Percentiles rank a stretch among this genome's conserved stretches.
Conservation (phyloP, 208 protist genomes). For the Leishmania martiniquensis region DNA sequence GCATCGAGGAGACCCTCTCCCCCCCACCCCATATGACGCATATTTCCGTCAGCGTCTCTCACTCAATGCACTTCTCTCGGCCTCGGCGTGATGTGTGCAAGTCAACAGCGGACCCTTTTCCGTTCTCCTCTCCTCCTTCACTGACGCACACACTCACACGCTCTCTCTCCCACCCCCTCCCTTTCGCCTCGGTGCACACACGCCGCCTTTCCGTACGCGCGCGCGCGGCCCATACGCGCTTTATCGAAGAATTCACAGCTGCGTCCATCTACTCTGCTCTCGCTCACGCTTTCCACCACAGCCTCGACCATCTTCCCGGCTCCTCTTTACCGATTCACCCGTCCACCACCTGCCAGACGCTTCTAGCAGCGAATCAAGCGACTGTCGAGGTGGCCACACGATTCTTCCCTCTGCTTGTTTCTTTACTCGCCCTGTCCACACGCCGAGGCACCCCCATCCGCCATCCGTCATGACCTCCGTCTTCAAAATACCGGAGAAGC, state of each 20-base stretch:
- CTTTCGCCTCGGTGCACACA: neutral
- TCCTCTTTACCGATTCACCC: neutral
- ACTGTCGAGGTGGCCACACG: neutral
- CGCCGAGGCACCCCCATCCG: neutral
- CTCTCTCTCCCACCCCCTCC: too few species aligned
- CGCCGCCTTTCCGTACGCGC: neutral
- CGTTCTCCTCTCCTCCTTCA: neutral
- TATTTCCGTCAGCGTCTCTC: too few species aligned
- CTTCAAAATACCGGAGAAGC: conserved; percentile 86
- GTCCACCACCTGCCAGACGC: neutral
- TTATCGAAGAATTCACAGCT: neutral
- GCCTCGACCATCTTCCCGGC: neutral
- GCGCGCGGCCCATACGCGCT: neutral
- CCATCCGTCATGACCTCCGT: conserved; percentile 31
- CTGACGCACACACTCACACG: neutral
- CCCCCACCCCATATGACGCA: too few species aligned
- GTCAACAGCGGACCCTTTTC: neutral
- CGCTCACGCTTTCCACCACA: neutral
- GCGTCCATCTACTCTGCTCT: neutral
- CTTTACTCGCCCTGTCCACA: neutral
- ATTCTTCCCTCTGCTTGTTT: neutral
- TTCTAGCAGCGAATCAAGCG: neutral
- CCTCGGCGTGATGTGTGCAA: neutral
- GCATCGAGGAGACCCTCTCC: neutral
- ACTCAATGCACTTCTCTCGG: neutral